Percentiles rank a stretch among this genome's conserved stretches.
Conservation (phyloP, 78 protist species). For the Dictyostelium firmibasis region DNA sequence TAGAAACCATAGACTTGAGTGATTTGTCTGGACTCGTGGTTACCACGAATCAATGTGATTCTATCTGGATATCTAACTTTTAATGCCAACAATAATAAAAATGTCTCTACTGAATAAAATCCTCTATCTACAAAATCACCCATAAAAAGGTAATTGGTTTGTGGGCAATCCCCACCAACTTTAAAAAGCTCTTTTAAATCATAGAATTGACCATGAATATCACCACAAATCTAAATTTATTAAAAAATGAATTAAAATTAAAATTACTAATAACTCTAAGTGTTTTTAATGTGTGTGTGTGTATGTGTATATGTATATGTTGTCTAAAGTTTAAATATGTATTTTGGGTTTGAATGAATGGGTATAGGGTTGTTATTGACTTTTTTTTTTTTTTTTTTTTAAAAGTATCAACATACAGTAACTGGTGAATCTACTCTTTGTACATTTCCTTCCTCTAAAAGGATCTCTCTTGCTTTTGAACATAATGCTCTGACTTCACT, state of each 20-base stretch:
- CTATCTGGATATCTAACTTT: conserved; percentile 98
- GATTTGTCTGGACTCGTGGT: conserved; percentile 99
- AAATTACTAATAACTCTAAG: background rate
- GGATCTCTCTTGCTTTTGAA: conserved; percentile 97
- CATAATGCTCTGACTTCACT: conserved; percentile 97
- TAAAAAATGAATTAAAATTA: background rate
- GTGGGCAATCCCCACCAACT: conserved; percentile 97
- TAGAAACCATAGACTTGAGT: conserved; percentile 99
- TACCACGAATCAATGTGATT: conserved; percentile 98
- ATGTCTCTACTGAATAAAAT: conserved; percentile 97
- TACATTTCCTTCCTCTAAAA: conserved; percentile 98
- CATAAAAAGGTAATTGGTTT: conserved; percentile 98
- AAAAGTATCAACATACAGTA: conserved; percentile 85
- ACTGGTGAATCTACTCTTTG: conserved; percentile 98
- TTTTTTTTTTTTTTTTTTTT: background rate
- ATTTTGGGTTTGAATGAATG: too few species aligned
- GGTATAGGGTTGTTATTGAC: too few species aligned
- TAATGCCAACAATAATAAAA: conserved; percentile 97
- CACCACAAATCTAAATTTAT: conserved; percentile 96
- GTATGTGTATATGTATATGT: too few species aligned
- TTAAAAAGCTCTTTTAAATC: conserved; percentile 98
- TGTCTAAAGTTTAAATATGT: too few species aligned
- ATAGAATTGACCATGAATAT: conserved; percentile 99
- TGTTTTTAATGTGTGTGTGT: too few species aligned
- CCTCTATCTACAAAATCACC: conserved; percentile 99